Evolutionary conservation across 805 yeast species (phyloP).

Genomic region (Kockiozyma suomiensis): DNA sequence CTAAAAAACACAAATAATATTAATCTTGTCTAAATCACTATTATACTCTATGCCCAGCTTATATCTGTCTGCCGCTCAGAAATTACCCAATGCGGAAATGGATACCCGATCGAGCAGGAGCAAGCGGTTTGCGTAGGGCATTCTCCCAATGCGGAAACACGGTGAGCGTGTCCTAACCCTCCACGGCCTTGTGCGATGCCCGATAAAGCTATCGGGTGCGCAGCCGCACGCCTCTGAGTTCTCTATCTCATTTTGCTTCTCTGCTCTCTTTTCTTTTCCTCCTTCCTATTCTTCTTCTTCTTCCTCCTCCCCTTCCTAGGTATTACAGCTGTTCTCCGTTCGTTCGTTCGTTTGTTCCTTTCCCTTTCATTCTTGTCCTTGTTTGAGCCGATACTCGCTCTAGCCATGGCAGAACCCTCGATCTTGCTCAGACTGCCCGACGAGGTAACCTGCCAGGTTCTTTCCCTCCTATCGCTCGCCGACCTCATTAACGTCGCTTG

Average conservation of each 20-base stretch:
- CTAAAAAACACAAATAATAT: too few relatives aligned
- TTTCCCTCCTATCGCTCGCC: constrained; percentile 14
- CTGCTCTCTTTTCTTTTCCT: not conserved
- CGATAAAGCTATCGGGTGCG: constrained; percentile 16
- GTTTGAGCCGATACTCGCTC: not conserved
- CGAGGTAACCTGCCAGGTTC: constrained; percentile 23
- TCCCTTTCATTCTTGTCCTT: not conserved
- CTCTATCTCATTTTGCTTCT: not conserved
- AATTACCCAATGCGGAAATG: too few relatives aligned
- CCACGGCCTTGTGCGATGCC: not conserved
- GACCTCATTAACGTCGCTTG: constrained; percentile 26
- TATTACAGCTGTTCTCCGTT: too few relatives aligned
- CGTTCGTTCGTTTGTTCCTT: too few relatives aligned
- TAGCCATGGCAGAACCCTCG: not conserved
- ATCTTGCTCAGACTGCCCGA: constrained; percentile 24
- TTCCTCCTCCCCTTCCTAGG: not conserved
- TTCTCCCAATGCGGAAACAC: constrained; percentile 4
- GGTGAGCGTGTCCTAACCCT: not conserved
- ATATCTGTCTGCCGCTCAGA: too few relatives aligned
- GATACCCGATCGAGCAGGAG: not conserved
- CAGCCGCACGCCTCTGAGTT: not conserved
- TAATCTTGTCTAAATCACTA: too few relatives aligned
- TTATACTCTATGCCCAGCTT: too few relatives aligned
- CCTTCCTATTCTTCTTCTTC: not conserved
- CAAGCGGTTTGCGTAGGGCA: too few relatives aligned